Base-by-base conservation (phyloP, 2,329 filamentous ascomycete genomes). In the Diaporthe vaccinii region DNA sequence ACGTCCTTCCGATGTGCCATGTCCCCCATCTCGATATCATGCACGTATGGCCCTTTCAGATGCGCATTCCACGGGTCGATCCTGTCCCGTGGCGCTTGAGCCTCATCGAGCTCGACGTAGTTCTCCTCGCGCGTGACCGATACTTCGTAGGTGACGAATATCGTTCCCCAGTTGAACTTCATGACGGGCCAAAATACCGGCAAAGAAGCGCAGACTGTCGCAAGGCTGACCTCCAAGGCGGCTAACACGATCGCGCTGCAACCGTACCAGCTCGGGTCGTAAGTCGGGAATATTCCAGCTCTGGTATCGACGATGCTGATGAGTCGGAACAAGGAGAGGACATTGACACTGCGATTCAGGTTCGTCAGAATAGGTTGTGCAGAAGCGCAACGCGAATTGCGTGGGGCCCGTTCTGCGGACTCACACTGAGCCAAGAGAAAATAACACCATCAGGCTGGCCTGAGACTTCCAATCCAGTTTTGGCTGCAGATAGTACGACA, bases 131-230 rank as follows among this genome's bases (percentile, higher is more conserved):
- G 78, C 8, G 78, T 79, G 28, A 81, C 76, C 25, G 79, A 76
- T 62, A 84, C 80, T 68, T 84, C 83, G 22, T 82, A 81, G 22
- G 83, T 84, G 31, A 84, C 80, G 74, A 84, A 84, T 73, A 84
- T 84, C 39, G 73, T 78, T 61, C 79, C 80, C 61, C 82, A 68
- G 22, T 74, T 75, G 22, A 80, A 76, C 22, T 78, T 78, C 9
- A 84, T 74, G 10, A 81, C 76, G 75, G 68, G 70, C 59, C 57
- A 74, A 53, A 62, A 73, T 14, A 75, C 69, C 1, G 74, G 76
- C 10, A 75, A 31, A 20, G 73, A 73, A 22, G 69, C 74, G 36
- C 62, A 69, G 8, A 69, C 28, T 51, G 67, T 67, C 7, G 58
- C 75, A 9, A 76, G 69, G n/a, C 84, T 82, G 72, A 84, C 79